These are phyloP conservation scores for Chrysoporthe puriensis DNA, from an alignment of 2,329 filamentous ascomycete genomes.

Conservation along the genomic window DNA sequence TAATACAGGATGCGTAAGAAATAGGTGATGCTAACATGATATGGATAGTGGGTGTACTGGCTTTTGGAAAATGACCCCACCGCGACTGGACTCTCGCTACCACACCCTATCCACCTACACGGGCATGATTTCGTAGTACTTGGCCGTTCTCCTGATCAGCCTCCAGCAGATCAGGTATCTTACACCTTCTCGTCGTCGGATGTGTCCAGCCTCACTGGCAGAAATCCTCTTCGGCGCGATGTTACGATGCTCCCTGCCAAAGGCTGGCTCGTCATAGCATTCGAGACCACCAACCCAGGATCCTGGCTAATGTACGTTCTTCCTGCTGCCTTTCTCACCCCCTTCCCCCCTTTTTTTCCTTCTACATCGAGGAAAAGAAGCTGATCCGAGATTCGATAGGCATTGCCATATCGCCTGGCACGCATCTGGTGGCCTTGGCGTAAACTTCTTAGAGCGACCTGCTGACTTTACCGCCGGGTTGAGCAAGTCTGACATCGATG, in stretches of 20 bases:
- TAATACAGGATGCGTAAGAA: not conserved
- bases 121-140: slow-evolving; percentile 39
- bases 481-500: slow-evolving; percentile 15
- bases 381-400: not conserved
- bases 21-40: not conserved
- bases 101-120: slow-evolving; percentile 41
- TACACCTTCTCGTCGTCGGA: slow-evolving; percentile 33
- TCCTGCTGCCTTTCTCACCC: not conserved
- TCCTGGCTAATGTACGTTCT: slow-evolving; percentile 40
- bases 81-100: slow-evolving; percentile 30
- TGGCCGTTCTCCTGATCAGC: slow-evolving; percentile 33
- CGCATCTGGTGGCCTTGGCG: slow-evolving; percentile 21
- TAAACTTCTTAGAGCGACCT: slow-evolving; percentile 24
- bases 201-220: slow-evolving; percentile 37
- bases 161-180: slow-evolving; percentile 23
- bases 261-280: slow-evolving; percentile 52
- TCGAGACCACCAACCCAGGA: slow-evolving; percentile 53
- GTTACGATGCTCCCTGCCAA: slow-evolving; percentile 47
- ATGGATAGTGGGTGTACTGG: slow-evolving; percentile 36
- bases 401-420: slow-evolving; percentile 30
- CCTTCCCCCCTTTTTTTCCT: too few relatives aligned
- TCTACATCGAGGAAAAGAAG: not conserved
- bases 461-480: slow-evolving; percentile 19
- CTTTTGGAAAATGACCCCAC: slow-evolving; percentile 37
- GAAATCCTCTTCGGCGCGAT: slow-evolving; percentile 52